phyloP scores from a whole-genome alignment of 139 green algal species.

The Chlamydomonas applanata region DNA sequence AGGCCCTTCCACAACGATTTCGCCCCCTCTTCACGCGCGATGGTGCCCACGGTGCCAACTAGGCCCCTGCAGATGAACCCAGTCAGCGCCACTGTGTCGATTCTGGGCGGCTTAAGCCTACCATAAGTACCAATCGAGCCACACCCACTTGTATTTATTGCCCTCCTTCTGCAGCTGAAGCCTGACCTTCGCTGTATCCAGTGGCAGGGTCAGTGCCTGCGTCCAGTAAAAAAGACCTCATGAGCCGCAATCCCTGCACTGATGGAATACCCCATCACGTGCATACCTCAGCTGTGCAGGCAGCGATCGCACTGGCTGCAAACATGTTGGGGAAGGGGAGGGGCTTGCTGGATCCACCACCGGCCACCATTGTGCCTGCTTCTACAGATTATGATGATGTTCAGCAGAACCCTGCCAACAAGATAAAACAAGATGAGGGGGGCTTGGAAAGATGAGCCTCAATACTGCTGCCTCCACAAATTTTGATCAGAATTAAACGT shows the following conservation, averaged over 20 bases:
- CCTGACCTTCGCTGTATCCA: constrained; percentile 96
- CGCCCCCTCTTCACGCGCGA: constrained; percentile 89
- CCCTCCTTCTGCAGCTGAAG: constrained; percentile 85
- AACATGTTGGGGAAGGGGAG: constrained; percentile 62
- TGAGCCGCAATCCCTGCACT: no score
- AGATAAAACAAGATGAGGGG: no score
- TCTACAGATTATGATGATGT: background rate
- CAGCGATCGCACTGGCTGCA: constrained; percentile 62
- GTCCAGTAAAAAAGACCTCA: background rate
- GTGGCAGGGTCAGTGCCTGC: constrained; percentile 74
- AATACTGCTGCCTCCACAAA: no score
- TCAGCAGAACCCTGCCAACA: background rate
- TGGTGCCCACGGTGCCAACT: constrained; percentile 85
- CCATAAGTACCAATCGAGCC: background rate
- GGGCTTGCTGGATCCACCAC: constrained; percentile 4
- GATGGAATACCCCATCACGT: no score
- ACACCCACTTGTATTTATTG: constrained; percentile 58
- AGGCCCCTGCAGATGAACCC: constrained; percentile 64
- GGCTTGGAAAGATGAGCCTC: no score
- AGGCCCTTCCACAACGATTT: constrained; percentile 93
- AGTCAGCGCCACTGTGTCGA: background rate
- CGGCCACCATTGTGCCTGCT: no score
- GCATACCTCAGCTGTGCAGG: constrained; percentile 77
- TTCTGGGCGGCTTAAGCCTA: background rate
- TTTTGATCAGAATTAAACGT: no score